These are phyloP conservation scores for Beta vulgaris DNA, from an alignment of 148 eudicot species.

Conservation along the genomic window DNA sequence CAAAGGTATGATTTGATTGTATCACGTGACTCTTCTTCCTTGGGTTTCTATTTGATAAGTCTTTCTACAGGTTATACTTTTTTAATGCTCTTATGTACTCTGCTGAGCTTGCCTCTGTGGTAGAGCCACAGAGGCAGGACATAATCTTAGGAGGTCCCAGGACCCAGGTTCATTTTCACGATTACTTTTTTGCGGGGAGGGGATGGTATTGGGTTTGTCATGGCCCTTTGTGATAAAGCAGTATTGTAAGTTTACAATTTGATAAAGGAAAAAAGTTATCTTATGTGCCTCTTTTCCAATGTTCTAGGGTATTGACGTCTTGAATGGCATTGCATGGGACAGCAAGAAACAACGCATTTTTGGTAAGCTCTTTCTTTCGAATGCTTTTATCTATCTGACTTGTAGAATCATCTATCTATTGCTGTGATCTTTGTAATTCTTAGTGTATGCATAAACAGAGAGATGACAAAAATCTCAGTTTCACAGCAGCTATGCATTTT, in stretches of 20 bases:
- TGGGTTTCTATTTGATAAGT: neutral
- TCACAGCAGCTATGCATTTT: too few species aligned
- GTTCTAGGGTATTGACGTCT: conserved; percentile 68
- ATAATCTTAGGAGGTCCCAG: neutral
- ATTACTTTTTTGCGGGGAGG: neutral
- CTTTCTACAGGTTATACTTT: neutral
- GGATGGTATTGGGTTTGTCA: neutral
- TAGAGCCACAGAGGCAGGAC: neutral
- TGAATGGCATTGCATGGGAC: conserved; percentile 99
- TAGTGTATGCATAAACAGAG: neutral
- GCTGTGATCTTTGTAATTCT: neutral
- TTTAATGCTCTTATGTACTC: neutral
- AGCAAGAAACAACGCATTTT: conserved; percentile 53
- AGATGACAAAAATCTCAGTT: neutral
- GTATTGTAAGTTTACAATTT: neutral
- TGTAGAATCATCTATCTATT: neutral
- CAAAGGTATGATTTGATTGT: conserved; percentile 32
- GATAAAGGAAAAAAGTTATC: neutral
- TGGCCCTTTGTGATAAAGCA: neutral
- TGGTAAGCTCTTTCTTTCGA: conserved; percentile 46
- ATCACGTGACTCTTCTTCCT: neutral
- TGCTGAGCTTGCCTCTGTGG: neutral
- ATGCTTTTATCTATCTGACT: neutral
- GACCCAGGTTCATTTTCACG: neutral
- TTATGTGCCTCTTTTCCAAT: conserved; percentile 9